Conservation (phyloP, 306 rosid genomes). For the Malus sieversii region DNA sequence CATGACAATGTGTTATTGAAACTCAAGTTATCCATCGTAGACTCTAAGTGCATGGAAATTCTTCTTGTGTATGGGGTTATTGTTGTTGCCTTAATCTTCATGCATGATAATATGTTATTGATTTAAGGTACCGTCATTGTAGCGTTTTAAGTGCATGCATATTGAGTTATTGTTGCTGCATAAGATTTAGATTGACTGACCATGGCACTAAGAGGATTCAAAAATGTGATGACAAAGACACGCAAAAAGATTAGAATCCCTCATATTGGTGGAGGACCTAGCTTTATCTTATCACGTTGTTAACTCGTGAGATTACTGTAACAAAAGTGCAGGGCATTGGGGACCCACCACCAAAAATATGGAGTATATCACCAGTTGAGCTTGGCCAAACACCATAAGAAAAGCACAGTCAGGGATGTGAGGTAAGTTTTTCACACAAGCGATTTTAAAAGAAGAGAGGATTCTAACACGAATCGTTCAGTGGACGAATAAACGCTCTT, state of each 20-base stretch:
- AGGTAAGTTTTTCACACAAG: not conserved
- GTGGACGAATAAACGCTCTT: too few species aligned
- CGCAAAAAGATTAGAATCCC: conserved; percentile 16
- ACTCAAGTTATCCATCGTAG: not conserved
- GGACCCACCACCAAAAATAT: conserved; percentile 36
- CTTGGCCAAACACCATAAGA: conserved; percentile 29
- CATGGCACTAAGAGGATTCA: not conserved
- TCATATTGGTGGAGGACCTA: conserved; percentile 11
- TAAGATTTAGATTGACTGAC: not conserved
- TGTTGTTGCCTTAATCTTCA: too few species aligned
- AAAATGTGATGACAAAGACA: conserved; percentile 5
- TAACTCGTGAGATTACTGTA: conserved; percentile 20
- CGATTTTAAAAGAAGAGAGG: not conserved
- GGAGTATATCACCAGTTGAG: conserved; percentile 32
- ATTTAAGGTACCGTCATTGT: too few species aligned
- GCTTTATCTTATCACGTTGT: conserved; percentile 29
- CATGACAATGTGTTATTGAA: not conserved
- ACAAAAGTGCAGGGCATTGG: conserved; percentile 33
- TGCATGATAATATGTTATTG: too few species aligned
- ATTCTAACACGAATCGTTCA: not conserved
- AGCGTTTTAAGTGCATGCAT: not conserved
- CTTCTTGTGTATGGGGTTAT: too few species aligned
- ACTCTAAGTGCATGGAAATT: not conserved
- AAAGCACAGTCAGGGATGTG: not conserved
- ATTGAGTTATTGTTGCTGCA: too few species aligned